Evolutionary conservation across 2,329 filamentous ascomycete species (phyloP).

Genomic region (Diaporthe sp.): DNA sequence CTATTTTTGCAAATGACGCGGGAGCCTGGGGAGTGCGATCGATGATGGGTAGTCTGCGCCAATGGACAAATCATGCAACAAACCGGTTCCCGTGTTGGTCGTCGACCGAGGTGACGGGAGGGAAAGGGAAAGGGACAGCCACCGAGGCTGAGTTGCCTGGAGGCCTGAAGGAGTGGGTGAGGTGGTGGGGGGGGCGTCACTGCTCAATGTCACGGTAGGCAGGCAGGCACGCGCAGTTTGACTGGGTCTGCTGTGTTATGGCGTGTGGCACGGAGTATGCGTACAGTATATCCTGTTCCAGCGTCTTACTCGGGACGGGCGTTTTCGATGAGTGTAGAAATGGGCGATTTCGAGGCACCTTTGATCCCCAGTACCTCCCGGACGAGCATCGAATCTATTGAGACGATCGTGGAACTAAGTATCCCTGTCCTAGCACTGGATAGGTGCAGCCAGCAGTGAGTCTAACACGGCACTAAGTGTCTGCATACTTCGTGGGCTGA

Average conservation of each 20-base stretch:
- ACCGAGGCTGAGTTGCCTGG: constrained; percentile 6
- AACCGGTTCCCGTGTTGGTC: constrained; percentile 4
- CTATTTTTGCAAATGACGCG: constrained; percentile 31
- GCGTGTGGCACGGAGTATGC: too few species aligned
- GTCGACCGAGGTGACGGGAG: neutral
- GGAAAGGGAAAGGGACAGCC: neutral
- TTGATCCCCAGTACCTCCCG: neutral
- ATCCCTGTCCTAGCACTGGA: constrained; percentile 24
- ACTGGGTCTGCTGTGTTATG: neutral
- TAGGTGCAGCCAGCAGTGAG: constrained; percentile 2
- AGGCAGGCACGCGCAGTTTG: neutral
- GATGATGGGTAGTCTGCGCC: constrained; percentile 20
- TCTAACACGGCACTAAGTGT: neutral
- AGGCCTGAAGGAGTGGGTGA: neutral
- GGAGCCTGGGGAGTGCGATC: neutral
- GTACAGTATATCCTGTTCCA: neutral
- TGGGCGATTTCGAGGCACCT: constrained; percentile 5
- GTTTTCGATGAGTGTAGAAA: constrained; percentile 12
- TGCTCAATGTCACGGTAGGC: neutral
- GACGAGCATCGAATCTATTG: constrained; percentile 15
- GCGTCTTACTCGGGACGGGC: neutral
- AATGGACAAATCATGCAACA: neutral
- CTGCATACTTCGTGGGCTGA: constrained; percentile 15
- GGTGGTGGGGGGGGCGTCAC: neutral
- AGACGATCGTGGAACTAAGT: constrained; percentile 12